Evolutionary conservation across 805 yeast species (phyloP).

Genomic region (Ogataea polymorpha): DNA sequence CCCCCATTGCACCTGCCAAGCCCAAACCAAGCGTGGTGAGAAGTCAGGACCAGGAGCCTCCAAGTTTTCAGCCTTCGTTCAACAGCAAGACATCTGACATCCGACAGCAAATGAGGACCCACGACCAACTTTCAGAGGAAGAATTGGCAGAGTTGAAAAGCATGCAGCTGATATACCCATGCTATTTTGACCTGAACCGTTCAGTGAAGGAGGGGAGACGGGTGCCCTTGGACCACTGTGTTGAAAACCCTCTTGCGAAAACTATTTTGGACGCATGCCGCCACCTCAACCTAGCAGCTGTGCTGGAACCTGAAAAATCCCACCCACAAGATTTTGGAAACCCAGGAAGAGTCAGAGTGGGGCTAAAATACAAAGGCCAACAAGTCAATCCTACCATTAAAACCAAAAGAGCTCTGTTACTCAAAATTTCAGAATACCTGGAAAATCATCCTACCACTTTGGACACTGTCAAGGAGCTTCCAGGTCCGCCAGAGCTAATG

Average conservation of each 20-base stretch:
- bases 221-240: slow-evolving; percentile 64
- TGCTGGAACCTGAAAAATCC: slow-evolving; percentile 74
- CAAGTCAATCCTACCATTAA: slow-evolving; percentile 34
- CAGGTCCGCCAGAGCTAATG: slow-evolving; percentile 60
- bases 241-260: slow-evolving; percentile 83
- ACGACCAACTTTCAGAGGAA: slow-evolving; percentile 42
- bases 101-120: slow-evolving; percentile 14
- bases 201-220: slow-evolving; percentile 82
- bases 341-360: slow-evolving; percentile 90
- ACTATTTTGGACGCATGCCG: slow-evolving; percentile 71
- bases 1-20: slow-evolving; percentile 68
- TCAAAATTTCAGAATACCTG: slow-evolving; percentile 58
- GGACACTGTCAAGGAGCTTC: slow-evolving; percentile 57
- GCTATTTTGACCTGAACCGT: slow-evolving; percentile 82
- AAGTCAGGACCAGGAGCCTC: slow-evolving; percentile 2
- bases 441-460: slow-evolving; percentile 67
- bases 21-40: slow-evolving; percentile 53
- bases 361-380: slow-evolving; percentile 49
- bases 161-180: slow-evolving; percentile 82
- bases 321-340: slow-evolving; percentile 98
- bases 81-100: slow-evolving; percentile 11
- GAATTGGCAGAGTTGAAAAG: slow-evolving; percentile 61
- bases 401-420: slow-evolving; percentile 66
- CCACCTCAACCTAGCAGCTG: slow-evolving; percentile 29
- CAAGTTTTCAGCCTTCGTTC: not conserved